A percentile compares a stretch with the other conserved stretches of the same genome.
These are phyloP conservation scores for Komagataea norvegica DNA, from an alignment of 1,139 yeast genomes.

Conservation along the genomic window DNA sequence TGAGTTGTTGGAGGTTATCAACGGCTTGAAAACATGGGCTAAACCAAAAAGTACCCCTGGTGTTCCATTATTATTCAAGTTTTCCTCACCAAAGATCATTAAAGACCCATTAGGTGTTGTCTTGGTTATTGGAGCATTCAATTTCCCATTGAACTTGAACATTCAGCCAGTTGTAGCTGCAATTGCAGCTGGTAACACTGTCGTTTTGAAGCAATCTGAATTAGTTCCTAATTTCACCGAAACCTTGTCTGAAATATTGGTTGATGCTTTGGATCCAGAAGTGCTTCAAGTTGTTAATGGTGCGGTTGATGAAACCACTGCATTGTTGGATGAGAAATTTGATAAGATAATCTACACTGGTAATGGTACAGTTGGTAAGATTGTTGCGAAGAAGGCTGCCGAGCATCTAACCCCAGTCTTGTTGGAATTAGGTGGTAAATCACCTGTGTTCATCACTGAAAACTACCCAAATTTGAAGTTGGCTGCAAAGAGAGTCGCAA, in stretches of 20 bases:
- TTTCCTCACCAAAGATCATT: slow-evolving; percentile 50
- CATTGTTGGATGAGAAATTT: slow-evolving; percentile 58
- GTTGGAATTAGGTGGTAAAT: slow-evolving; percentile 91
- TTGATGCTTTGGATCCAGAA: slow-evolving; percentile 46
- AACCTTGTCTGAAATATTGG: slow-evolving; percentile 52
- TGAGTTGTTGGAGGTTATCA: slow-evolving; percentile 59
- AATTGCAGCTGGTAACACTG: slow-evolving; percentile 82
- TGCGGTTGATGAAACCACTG: slow-evolving; percentile 63
- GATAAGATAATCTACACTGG: slow-evolving; percentile 92
- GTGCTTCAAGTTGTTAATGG: slow-evolving; percentile 68
- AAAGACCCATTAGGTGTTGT: slow-evolving; percentile 74
- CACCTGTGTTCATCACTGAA: slow-evolving; percentile 70
- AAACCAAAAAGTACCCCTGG: slow-evolving; percentile 49
- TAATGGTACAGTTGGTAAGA: slow-evolving; percentile 66
- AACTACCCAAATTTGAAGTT: slow-evolving; percentile 42
- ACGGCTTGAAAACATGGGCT: slow-evolving; percentile 57
- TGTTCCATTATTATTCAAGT: slow-evolving; percentile 36
- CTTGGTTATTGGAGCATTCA: slow-evolving; percentile 77
- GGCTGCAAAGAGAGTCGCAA: slow-evolving; percentile 63
- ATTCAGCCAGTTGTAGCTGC: slow-evolving; percentile 74
- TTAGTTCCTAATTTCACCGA: slow-evolving; percentile 58
- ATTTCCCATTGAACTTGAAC: slow-evolving; percentile 70
- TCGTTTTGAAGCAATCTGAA: slow-evolving; percentile 78
- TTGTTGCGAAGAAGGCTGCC: slow-evolving; percentile 79
- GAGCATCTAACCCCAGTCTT: slow-evolving; percentile 75